Evolutionary conservation across 2,329 filamentous ascomycete species (phyloP).

Genomic region (Purpureocillium takamizusanense): DNA sequence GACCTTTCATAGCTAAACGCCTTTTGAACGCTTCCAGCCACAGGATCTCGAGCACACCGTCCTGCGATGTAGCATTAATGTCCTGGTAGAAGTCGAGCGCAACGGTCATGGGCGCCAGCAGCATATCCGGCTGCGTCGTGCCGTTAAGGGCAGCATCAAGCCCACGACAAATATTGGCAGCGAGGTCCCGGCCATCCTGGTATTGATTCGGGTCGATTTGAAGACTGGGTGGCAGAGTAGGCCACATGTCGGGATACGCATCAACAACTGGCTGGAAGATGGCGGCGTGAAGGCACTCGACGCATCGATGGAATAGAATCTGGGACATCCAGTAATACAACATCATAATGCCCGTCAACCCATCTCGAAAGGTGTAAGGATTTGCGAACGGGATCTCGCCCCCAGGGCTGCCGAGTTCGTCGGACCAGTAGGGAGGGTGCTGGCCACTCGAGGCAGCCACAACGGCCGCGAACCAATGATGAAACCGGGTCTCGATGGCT

Average conservation of each 20-base stretch:
- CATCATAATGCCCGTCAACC: conserved; percentile 34
- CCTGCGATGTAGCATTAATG: conserved; percentile 26
- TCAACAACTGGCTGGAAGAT: conserved; percentile 35
- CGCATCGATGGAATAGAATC: conserved; percentile 38
- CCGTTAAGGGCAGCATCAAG: conserved; percentile 36
- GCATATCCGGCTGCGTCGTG: conserved; percentile 36
- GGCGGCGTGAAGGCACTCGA: conserved; percentile 33
- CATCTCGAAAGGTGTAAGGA: conserved; percentile 34
- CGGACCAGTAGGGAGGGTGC: conserved; percentile 30
- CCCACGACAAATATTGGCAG: conserved; percentile 39
- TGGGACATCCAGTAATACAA: conserved; percentile 46
- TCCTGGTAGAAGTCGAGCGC: conserved; percentile 33
- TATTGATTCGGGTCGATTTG: conserved; percentile 33
- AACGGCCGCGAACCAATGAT: conserved; percentile 34
- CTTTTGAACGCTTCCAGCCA: conserved; percentile 37
- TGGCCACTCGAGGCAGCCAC: conserved; percentile 14
- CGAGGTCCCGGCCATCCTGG: conserved; percentile 33
- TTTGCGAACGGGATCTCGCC: conserved; percentile 34
- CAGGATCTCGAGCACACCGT: conserved; percentile 34
- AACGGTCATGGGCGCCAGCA: conserved; percentile 32
- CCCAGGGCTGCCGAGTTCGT: conserved; percentile 18
- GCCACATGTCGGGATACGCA: conserved; percentile 27
- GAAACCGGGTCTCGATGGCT: conserved; percentile 36
- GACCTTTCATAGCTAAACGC: conserved; percentile 28
- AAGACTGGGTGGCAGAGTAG: conserved; percentile 25